Evolutionary conservation across 352 stramenopile genomes (phyloP).

Genomic region (Phytopythium helicoides): DNA sequence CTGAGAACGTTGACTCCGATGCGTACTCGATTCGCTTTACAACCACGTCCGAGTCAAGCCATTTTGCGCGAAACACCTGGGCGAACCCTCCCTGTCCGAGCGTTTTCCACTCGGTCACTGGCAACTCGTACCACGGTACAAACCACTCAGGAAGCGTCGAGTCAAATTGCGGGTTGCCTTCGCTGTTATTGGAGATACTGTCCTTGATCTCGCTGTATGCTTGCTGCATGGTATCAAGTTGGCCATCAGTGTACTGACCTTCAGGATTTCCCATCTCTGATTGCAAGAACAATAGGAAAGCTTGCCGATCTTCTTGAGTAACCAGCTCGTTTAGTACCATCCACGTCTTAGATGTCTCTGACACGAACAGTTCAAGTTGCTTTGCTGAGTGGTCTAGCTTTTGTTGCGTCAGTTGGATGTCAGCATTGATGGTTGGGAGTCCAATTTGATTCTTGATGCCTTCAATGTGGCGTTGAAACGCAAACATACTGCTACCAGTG

Average conservation of each 20-base stretch:
- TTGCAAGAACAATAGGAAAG: background rate
- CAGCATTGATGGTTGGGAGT: too few species aligned
- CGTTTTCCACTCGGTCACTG: background rate
- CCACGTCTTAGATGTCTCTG: background rate
- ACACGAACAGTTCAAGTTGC: too few species aligned
- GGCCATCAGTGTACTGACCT: background rate
- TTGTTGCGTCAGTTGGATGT: too few species aligned
- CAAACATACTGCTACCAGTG: too few species aligned
- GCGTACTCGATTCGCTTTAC: conserved; percentile 10
- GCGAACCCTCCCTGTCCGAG: conserved; percentile 3
- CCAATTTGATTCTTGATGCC: too few species aligned
- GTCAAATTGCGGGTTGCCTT: background rate
- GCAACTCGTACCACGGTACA: background rate
- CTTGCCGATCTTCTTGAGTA: background rate
- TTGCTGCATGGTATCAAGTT: background rate
- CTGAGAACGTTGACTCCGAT: too few species aligned
- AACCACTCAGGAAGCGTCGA: conserved; percentile 1
- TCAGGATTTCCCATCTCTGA: background rate
- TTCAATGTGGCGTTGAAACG: too few species aligned
- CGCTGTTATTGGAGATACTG: too few species aligned
- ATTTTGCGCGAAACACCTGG: conserved; percentile 8
- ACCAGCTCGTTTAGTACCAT: background rate
- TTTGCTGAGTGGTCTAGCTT: too few species aligned
- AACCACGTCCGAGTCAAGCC: conserved; percentile 12
- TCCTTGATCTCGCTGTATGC: background rate